Percentiles rank a stretch among this genome's conserved stretches.
phyloP scores from a whole-genome alignment of 768 basidiomycete genomes.

The Dentipellis fragilis region DNA sequence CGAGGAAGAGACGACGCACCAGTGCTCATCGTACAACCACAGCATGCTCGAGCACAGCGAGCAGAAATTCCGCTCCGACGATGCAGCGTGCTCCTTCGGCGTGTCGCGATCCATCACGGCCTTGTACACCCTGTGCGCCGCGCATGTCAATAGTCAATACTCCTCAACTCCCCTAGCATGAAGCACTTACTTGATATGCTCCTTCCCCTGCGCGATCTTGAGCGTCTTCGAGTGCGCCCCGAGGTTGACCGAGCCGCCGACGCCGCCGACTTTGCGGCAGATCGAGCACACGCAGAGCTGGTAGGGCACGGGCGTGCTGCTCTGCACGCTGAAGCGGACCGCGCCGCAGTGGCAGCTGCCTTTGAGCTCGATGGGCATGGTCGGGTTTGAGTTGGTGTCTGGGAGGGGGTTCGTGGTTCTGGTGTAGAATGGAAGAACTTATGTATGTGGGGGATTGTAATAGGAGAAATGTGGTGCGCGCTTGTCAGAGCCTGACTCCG shows the following conservation, averaged over 20 bases:
- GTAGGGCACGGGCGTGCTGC: conserved; percentile 53
- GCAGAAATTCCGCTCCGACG: conserved; percentile 57
- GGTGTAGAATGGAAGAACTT: no score
- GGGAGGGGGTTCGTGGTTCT: no score
- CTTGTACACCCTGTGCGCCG: conserved; percentile 41
- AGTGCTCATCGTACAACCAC: conserved; percentile 49
- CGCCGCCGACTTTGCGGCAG: conserved; percentile 61
- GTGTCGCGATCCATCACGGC: conserved; percentile 52
- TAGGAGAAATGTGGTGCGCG: no score
- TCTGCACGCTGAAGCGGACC: conserved; percentile 25
- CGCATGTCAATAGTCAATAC: not conserved
- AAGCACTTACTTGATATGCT: conserved; percentile 38
- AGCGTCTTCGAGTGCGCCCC: conserved; percentile 43
- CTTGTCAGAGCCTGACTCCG: no score
- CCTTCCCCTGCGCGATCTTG: conserved; percentile 37
- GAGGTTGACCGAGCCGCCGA: conserved; percentile 58
- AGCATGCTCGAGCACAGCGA: conserved; percentile 55
- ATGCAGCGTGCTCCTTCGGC: conserved; percentile 31
- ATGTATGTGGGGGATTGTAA: no score
- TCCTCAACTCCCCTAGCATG: no score
- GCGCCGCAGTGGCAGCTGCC: conserved; percentile 29
- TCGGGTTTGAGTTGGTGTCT: not conserved
- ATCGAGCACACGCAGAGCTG: conserved; percentile 63
- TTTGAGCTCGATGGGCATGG: conserved; percentile 46
- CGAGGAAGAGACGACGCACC: conserved; percentile 27